Base-by-base conservation (phyloP, 1,284 basidiomycete species). In the Cryptococcus deneoformans region DNA sequence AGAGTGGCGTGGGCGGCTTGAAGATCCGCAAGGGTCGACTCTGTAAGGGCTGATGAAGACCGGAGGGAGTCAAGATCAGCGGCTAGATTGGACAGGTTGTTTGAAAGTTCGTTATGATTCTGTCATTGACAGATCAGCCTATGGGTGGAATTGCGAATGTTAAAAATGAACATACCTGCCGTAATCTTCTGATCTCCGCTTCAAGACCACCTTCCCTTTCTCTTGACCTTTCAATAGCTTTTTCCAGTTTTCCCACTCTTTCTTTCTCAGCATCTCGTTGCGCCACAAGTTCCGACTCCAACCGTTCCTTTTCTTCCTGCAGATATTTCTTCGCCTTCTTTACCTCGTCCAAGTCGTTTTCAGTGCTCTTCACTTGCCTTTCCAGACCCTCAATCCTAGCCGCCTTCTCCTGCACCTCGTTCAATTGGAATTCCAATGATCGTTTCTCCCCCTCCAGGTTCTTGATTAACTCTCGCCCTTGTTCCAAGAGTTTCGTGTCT, bases 121-220 rank as follows among this genome's bases (percentile, higher is more conserved):
- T 73, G 50, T n/a, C 44, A 20, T 34, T 42, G 38, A 61, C 53
- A 57, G 53, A 40, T 47, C 11, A 29, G 29, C 29, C 29, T 29
- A 5, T 29, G 29, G 29, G 29, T 29, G 5, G 5, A 29, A 29
- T 29, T 29, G 29, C 29, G 29, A 29, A 29, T 29, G 10, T 0
- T 39, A 39, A 6, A 1, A 14, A 9, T 7, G 1, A 0, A 58
- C 75, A 61, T 56, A 77, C 77, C 67, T 71, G 67, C 52, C 75
- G 68, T 56, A 79, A 62, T 36, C 71, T 57, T 5, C 66, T 71
- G 2, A 78, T 53, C 58, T 78, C 77, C 2, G 65, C 64, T 56
- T 79, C 78, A 34, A 79, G 57, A 0, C 65, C 70, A 3, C 72
- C 69, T 57, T 77, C 74, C 16, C 76, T 63, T 40, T 71, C 71